Evolutionary conservation across 495 filamentous ascomycete genomes (phyloP).

Genomic region (Elasticomyces elasticus): DNA sequence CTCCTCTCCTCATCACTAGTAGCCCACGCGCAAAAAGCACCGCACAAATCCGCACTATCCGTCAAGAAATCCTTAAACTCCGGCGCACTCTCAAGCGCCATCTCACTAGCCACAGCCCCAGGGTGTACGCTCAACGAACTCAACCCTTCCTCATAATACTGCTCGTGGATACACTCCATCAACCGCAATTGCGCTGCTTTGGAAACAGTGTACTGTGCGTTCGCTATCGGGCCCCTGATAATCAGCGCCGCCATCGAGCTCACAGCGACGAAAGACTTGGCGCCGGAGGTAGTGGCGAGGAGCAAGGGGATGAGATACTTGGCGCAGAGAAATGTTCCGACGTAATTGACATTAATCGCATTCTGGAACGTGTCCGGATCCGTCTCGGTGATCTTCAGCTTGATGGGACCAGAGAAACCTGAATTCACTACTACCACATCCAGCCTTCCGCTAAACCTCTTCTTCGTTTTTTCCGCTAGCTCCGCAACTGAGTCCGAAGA

Average conservation of each 20-base stretch:
- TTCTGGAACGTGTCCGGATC: conserved; percentile 14
- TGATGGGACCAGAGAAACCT: conserved; percentile 27
- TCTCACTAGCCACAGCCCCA: conserved; percentile 24
- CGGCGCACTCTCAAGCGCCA: conserved; percentile 20
- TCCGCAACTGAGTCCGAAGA: conserved; percentile 6
- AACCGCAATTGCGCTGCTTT: conserved; percentile 23
- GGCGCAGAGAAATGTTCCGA: conserved; percentile 22
- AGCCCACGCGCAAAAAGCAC: conserved; percentile 20
- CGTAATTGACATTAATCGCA: conserved; percentile 24
- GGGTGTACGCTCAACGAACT: conserved; percentile 21
- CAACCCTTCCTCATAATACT: conserved; percentile 19
- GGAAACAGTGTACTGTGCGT: conserved; percentile 29
- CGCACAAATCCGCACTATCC: conserved; percentile 23
- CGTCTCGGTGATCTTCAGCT: conserved; percentile 18
- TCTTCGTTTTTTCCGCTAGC: conserved; percentile 12
- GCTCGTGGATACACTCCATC: conserved; percentile 22
- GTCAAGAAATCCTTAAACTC: conserved; percentile 23
- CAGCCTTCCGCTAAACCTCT: conserved; percentile 13
- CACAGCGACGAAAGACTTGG: conserved; percentile 30
- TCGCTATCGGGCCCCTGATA: conserved; percentile 24
- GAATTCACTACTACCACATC: conserved; percentile 24
- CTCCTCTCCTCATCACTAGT: conserved; percentile 4
- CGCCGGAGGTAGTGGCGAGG: conserved; percentile 15
- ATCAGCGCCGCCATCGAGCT: conserved; percentile 24
- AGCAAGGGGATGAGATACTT: conserved; percentile 23